phyloP scores from a whole-genome alignment of 352 stramenopile species.

The Phytopythium montanum region DNA sequence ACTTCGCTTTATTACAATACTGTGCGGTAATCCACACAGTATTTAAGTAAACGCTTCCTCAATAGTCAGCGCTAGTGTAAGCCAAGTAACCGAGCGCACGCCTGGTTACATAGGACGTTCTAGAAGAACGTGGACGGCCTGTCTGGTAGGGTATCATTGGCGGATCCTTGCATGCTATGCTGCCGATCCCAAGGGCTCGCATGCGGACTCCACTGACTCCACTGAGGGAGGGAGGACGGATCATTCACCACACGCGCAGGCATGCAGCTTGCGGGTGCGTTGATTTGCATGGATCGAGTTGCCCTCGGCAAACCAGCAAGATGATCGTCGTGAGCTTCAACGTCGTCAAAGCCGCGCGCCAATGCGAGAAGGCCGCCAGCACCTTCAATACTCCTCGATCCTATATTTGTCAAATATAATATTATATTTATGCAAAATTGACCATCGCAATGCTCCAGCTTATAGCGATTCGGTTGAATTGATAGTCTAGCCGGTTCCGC shows the following conservation, averaged over 20 bases:
- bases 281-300: not conserved
- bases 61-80: no score
- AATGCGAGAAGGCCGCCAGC: not conserved
- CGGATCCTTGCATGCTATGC: slow-evolving; percentile 1
- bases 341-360: slow-evolving; percentile 6
- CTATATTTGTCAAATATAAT: not conserved
- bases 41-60: no score
- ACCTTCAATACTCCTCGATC: not conserved
- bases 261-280: no score
- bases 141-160: not conserved
- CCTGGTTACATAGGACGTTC: no score
- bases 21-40: no score
- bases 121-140: not conserved
- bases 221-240: no score
- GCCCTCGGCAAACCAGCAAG: slow-evolving; percentile 6
- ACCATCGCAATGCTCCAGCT: no score
- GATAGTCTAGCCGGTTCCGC: not conserved
- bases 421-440: not conserved
- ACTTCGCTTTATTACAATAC: no score
- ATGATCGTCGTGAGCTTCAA: slow-evolving; percentile 4
- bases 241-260: no score
- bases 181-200: not conserved
- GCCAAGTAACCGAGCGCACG: no score
- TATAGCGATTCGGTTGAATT: no score
- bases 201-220: no score